Conservation (phyloP, 2,329 filamentous ascomycete genomes). For the Penicillium paneum region DNA sequence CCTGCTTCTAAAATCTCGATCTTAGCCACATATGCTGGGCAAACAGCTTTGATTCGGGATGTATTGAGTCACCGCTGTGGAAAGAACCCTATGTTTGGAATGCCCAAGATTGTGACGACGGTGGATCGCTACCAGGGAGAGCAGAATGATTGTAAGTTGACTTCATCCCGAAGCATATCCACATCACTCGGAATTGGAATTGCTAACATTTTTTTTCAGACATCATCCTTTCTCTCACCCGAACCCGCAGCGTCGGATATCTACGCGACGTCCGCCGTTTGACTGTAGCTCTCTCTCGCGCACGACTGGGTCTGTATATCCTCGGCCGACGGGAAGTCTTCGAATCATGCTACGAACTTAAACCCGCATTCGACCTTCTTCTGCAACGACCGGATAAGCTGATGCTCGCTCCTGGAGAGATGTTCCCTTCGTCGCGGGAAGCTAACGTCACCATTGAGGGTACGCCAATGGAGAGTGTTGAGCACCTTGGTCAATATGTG, state of each 20-base stretch:
- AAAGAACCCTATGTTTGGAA: slow-evolving; percentile 77
- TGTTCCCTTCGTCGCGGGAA: slow-evolving; percentile 68
- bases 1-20: slow-evolving; percentile 81
- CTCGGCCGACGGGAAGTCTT: slow-evolving; percentile 86
- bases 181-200: neutral
- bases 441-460: slow-evolving; percentile 48
- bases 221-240: slow-evolving; percentile 86
- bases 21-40: slow-evolving; percentile 88
- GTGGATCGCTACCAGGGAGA: slow-evolving; percentile 99
- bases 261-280: slow-evolving; percentile 88
- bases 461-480: slow-evolving; percentile 82
- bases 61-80: slow-evolving; percentile 80
- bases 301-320: slow-evolving; percentile 86
- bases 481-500: slow-evolving; percentile 94
- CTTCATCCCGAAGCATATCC: neutral
- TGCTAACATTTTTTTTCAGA: slow-evolving; percentile 54
- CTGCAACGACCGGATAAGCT: slow-evolving; percentile 77
- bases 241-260: slow-evolving; percentile 86
- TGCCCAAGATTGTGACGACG: slow-evolving; percentile 86
- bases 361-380: slow-evolving; percentile 77
- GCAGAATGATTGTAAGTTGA: slow-evolving; percentile 88
- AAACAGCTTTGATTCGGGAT: slow-evolving; percentile 82
- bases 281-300: slow-evolving; percentile 90
- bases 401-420: slow-evolving; percentile 75
- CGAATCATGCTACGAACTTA: slow-evolving; percentile 81